These are phyloP conservation scores for Citrus hindsii DNA, from an alignment of 345 rosid genomes.

Conservation along the genomic window DNA sequence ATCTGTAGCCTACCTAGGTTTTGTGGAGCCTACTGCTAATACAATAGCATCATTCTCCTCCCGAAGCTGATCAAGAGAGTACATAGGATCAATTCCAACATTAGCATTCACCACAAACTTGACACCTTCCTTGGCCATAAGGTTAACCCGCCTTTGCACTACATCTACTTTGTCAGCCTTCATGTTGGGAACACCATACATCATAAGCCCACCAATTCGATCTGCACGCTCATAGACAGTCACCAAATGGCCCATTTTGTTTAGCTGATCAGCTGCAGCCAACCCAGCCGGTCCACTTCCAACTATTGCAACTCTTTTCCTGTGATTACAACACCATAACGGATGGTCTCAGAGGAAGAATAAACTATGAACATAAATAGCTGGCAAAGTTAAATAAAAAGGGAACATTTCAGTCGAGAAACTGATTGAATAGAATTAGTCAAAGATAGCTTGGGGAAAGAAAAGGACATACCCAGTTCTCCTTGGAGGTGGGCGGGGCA, in stretches of 20 bases:
- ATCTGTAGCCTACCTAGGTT: conserved; percentile 61
- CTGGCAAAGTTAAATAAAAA: not conserved
- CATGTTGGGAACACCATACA: conserved; percentile 99
- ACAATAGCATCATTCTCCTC: conserved; percentile 82
- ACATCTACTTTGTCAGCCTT: conserved; percentile 89
- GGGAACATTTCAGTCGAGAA: not conserved
- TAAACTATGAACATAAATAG: not conserved
- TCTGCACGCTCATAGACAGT: conserved; percentile 98
- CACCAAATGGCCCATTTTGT: conserved; percentile 89
- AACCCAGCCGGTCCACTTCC: conserved; percentile 99
- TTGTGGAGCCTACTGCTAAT: conserved; percentile 94
- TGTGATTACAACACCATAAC: conserved; percentile 23
- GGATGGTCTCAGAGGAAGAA: not conserved
- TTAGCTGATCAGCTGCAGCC: conserved; percentile 98
- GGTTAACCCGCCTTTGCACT: conserved; percentile 89
- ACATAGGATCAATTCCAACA: conserved; percentile 74
- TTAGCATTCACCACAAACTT: conserved; percentile 87
- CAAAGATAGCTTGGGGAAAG: not conserved
- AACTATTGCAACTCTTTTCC: conserved; percentile 78
- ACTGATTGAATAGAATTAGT: not conserved
- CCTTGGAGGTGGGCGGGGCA: conserved; percentile 77
- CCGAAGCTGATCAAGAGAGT: conserved; percentile 67
- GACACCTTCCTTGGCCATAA: conserved; percentile 88
- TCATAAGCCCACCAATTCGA: conserved; percentile 98
- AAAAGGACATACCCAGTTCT: conserved; percentile 73